Conservation (phyloP, 148 eudicot genomes). For the Vaccinium myrtillus region DNA sequence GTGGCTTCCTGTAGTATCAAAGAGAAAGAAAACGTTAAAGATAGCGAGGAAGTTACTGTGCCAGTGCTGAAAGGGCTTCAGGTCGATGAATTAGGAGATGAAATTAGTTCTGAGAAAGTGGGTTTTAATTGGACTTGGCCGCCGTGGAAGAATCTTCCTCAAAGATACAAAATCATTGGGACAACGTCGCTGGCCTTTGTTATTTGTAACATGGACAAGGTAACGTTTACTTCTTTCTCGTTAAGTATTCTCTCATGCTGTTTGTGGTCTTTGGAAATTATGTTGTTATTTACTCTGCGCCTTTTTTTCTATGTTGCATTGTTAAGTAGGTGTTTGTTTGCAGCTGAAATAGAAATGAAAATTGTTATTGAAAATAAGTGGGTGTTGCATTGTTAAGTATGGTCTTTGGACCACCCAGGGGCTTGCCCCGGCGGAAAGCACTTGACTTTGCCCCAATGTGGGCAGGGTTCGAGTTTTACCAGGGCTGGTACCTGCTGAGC, state of each 20-base stretch:
- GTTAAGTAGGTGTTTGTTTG: neutral
- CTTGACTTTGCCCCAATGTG: no score
- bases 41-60: slow-evolving; percentile 20
- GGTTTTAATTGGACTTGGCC: slow-evolving; percentile 62
- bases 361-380: no score
- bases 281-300: neutral
- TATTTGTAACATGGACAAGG: slow-evolving; percentile 99
- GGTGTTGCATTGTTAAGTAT: no score
- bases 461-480: no score
- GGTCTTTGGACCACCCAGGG: no score
- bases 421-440: no score
- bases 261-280: neutral
- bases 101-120: slow-evolving; percentile 19
- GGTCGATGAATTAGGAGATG: slow-evolving; percentile 39
- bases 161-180: slow-evolving; percentile 80
- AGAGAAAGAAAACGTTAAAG: slow-evolving; percentile 37
- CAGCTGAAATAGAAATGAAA: neutral
- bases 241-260: neutral
- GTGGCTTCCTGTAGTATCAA: slow-evolving; percentile 44
- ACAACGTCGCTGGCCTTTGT: slow-evolving; percentile 95
- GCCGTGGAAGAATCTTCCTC: slow-evolving; percentile 83
- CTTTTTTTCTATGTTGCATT: neutral
- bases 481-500: no score
- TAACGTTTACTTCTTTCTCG: slow-evolving; percentile 10
- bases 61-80: slow-evolving; percentile 31